Evolutionary conservation across 1,284 basidiomycete genomes (phyloP).

Genomic region (Sporisorium graminicola): DNA sequence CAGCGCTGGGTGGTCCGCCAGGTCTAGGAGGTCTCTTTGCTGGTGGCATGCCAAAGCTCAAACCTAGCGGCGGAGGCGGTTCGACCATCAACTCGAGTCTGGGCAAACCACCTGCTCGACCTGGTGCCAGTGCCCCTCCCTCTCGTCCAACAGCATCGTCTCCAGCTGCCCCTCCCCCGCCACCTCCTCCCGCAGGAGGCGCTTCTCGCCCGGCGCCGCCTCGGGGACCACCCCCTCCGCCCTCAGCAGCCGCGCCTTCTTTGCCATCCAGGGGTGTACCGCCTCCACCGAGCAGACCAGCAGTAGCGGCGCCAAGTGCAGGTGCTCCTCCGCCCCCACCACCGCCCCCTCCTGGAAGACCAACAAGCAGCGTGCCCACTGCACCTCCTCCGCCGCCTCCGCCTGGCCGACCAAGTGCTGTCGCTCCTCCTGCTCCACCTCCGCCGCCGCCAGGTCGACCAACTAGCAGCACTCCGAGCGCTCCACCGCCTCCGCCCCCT

Average conservation of each 20-base stretch:
- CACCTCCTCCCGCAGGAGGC: conserved; percentile 21
- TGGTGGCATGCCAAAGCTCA: conserved; percentile 89
- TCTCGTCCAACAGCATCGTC: conserved; percentile 29
- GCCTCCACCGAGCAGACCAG: conserved; percentile 44
- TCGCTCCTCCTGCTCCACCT: conserved; percentile 30
- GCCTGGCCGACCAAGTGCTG: conserved; percentile 27
- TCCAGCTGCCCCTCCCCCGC: conserved; percentile 26
- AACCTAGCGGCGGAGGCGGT: conserved; percentile 66
- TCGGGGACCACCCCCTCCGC: conserved; percentile 43
- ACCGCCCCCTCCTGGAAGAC: conserved; percentile 31
- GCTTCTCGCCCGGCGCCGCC: conserved; percentile 23
- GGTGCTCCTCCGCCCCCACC: conserved; percentile 31
- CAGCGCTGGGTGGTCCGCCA: conserved; percentile 72
- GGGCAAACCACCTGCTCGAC: conserved; percentile 43
- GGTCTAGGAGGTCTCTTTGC: conserved; percentile 88
- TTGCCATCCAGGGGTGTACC: conserved; percentile 44
- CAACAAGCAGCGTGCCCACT: conserved; percentile 7
- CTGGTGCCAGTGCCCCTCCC: conserved; percentile 29
- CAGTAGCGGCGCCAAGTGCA: conserved; percentile 18
- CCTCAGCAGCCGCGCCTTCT: conserved; percentile 34
- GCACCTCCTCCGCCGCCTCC: conserved; percentile 45
- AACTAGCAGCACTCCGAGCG: neutral
- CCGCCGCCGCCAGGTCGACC: conserved; percentile 34
- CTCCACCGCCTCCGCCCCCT: conserved; percentile 25
- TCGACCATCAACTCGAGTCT: conserved; percentile 38